Conservation (phyloP, 768 basidiomycete genomes). For the Tricholoma sp. region DNA sequence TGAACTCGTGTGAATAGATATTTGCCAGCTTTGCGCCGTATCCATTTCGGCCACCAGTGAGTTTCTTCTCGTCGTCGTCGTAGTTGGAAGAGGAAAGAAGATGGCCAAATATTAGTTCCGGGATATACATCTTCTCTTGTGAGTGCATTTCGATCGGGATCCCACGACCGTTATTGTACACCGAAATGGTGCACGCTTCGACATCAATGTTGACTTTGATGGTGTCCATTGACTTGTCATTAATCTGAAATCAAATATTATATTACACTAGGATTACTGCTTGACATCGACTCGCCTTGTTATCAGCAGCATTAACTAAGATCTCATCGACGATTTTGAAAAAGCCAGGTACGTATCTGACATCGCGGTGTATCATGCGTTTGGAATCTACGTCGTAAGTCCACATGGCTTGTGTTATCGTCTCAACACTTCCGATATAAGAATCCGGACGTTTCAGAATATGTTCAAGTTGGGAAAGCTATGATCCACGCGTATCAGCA, state of each 20-base stretch:
- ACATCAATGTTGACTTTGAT: slow-evolving; percentile 85
- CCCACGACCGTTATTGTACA: slow-evolving; percentile 93
- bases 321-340: slow-evolving; percentile 99
- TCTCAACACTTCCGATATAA: slow-evolving; percentile 96
- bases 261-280: background rate
- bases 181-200: slow-evolving; percentile 81
- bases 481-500: slow-evolving; percentile 4
- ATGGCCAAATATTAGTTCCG: slow-evolving; percentile 96
- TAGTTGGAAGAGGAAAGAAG: slow-evolving; percentile 94
- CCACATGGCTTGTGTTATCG: slow-evolving; percentile 86
- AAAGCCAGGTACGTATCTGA: slow-evolving; percentile 93
- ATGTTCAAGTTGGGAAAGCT: slow-evolving; percentile 95
- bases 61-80: slow-evolving; percentile 97
- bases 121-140: slow-evolving; percentile 91
- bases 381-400: slow-evolving; percentile 82
- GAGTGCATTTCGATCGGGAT: slow-evolving; percentile 97
- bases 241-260: slow-evolving; percentile 57
- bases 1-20: slow-evolving; percentile 96
- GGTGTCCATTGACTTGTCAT: slow-evolving; percentile 86
- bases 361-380: slow-evolving; percentile 77
- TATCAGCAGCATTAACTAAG: slow-evolving; percentile 97
- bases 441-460: slow-evolving; percentile 89
- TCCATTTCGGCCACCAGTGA: slow-evolving; percentile 97
- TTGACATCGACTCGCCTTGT: slow-evolving; percentile 63
- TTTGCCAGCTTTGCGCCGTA: slow-evolving; percentile 98